Conservation (phyloP, 2,329 filamentous ascomycete genomes). For the Triangularia verruculosa region DNA sequence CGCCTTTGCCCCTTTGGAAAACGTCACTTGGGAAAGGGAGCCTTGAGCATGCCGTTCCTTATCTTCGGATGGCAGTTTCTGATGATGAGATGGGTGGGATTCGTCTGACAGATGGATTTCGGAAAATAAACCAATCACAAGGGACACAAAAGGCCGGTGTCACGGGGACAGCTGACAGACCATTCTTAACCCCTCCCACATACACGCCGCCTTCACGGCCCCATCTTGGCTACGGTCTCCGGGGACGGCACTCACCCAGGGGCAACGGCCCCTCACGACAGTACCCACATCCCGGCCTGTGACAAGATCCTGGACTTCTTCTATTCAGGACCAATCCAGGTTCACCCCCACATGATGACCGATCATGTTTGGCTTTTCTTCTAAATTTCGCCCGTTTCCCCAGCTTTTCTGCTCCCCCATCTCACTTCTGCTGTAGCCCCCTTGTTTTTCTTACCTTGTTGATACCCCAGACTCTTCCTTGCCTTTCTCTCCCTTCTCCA, state of each 20-base stretch:
- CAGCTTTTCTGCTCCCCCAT: neutral
- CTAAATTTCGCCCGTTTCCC: neutral
- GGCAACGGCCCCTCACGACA: neutral
- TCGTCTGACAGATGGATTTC: neutral
- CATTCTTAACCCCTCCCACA: neutral
- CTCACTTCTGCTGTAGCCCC: neutral
- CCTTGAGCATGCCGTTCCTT: neutral
- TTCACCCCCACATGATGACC: neutral
- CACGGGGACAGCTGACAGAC: neutral
- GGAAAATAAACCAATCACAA: no score
- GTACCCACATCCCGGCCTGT: neutral
- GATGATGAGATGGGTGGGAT: neutral
- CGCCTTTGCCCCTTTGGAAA: neutral
- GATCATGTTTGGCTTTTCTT: constrained; percentile 2
- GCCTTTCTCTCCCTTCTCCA: neutral
- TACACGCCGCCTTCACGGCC: neutral
- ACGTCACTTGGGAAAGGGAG: neutral
- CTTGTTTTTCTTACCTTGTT: neutral
- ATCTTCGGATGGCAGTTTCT: neutral
- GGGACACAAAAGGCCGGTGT: neutral
- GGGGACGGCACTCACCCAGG: neutral
- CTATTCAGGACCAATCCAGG: neutral
- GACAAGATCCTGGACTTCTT: neutral
- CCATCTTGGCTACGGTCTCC: neutral
- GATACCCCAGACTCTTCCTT: constrained; percentile 5